Percentiles rank a stretch among this genome's conserved stretches.
Evolutionary conservation across 2,329 filamentous ascomycete species (phyloP).

Genomic region (Aspergillus hiratsukae): DNA sequence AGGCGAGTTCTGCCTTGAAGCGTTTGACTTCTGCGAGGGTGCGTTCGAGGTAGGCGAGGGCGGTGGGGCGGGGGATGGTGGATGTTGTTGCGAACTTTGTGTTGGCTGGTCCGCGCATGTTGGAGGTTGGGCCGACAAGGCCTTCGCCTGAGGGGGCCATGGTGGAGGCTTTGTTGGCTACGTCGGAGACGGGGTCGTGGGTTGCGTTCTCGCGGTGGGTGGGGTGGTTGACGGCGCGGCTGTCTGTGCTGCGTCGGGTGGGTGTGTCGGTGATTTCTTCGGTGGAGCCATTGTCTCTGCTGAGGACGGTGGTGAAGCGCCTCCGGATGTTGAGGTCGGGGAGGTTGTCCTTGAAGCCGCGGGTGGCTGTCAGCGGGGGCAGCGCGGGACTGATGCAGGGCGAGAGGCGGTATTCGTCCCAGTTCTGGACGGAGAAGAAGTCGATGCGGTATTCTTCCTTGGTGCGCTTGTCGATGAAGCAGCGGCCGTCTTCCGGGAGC

Average conservation of each 20-base stretch:
- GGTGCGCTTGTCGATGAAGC: conserved; percentile 79
- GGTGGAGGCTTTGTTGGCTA: conserved; percentile 13
- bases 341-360: conserved; percentile 30
- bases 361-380: conserved; percentile 48
- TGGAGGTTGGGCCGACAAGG: conserved; percentile 21
- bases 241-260: neutral
- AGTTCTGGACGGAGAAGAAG: conserved; percentile 75
- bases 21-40: conserved; percentile 65
- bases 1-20: conserved; percentile 72
- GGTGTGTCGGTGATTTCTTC: conserved; percentile 8
- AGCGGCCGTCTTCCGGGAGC: conserved; percentile 78
- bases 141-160: conserved; percentile 29
- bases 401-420: conserved; percentile 73
- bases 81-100: conserved; percentile 24
- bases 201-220: neutral
- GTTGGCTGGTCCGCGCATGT: conserved; percentile 20
- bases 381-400: conserved; percentile 69
- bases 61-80: conserved; percentile 53
- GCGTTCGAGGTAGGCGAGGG: conserved; percentile 66
- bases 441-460: conserved; percentile 76
- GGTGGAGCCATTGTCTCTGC: conserved; percentile 16
- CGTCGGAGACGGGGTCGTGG: neutral
- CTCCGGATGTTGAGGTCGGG: conserved; percentile 33
- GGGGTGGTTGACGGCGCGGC: conserved; percentile 5
- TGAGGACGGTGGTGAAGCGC: conserved; percentile 31